Conservation (phyloP, 768 basidiomycete species). For the Suillus occidentalis region DNA sequence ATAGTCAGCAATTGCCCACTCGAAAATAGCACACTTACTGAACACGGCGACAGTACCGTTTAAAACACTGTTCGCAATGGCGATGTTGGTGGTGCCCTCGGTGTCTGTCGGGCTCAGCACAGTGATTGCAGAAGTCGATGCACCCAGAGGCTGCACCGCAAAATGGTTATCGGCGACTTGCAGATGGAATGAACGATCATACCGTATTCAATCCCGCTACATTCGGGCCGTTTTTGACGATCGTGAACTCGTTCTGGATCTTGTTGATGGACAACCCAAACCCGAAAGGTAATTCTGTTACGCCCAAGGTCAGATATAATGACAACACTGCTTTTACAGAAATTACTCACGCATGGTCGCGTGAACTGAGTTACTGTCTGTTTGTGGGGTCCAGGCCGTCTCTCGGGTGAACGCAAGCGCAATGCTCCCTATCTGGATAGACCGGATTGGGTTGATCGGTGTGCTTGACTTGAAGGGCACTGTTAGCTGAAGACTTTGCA, state of each 20-base stretch:
- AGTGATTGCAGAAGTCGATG: constrained; percentile 58
- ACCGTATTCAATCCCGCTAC: constrained; percentile 66
- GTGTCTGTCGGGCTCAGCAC: constrained; percentile 57
- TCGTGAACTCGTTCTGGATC: constrained; percentile 66
- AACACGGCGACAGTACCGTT: constrained; percentile 55
- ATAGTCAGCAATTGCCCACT: not conserved
- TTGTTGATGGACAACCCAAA: constrained; percentile 57
- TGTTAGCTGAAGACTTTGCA: constrained; percentile 54
- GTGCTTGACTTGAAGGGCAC: constrained; percentile 57
- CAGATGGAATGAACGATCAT: constrained; percentile 5
- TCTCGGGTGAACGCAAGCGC: constrained; percentile 54
- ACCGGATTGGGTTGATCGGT: constrained; percentile 61
- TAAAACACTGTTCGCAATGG: constrained; percentile 54
- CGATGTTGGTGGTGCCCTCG: constrained; percentile 62
- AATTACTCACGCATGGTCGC: constrained; percentile 51
- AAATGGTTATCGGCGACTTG: constrained; percentile 6
- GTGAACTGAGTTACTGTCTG: constrained; percentile 56
- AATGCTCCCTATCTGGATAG: constrained; percentile 61
- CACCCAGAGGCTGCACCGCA: constrained; percentile 51
- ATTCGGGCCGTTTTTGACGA: constrained; percentile 49
- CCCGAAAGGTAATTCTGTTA: constrained; percentile 67
- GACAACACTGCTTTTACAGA: not conserved
- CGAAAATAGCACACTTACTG: constrained; percentile 40
- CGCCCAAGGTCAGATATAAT: constrained; percentile 4
- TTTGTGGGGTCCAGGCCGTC: constrained; percentile 57